Evolutionary conservation across 2,329 filamentous ascomycete species (phyloP).

Genomic region (Hypoxylon sp.): DNA sequence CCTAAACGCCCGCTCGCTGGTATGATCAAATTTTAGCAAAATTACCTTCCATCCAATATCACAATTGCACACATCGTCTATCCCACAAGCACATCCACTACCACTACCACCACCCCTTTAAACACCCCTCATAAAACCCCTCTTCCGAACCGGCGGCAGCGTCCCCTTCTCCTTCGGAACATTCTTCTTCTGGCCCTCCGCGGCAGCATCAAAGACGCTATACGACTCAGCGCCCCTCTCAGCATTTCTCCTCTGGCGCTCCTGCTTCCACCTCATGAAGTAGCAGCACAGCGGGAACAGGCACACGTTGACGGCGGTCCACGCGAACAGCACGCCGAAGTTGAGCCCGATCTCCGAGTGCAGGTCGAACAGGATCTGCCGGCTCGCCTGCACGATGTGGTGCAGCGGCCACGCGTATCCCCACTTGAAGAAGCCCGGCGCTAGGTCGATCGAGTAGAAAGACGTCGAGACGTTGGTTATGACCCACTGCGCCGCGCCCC

Average conservation of each 20-base stretch:
- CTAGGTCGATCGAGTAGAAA: conserved; percentile 73
- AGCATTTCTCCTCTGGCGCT: conserved; percentile 50
- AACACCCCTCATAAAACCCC: conserved; percentile 54
- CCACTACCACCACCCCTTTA: conserved; percentile 21
- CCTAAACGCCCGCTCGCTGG: conserved; percentile 21
- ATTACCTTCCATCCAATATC: not conserved
- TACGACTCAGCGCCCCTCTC: conserved; percentile 51
- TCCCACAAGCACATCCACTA: not conserved
- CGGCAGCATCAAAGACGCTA: conserved; percentile 46
- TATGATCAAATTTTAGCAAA: not conserved
- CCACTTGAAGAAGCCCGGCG: conserved; percentile 72
- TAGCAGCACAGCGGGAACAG: conserved; percentile 67
- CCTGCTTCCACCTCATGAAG: conserved; percentile 60
- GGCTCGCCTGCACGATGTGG: conserved; percentile 71
- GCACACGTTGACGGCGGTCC: conserved; percentile 66
- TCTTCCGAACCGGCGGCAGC: conserved; percentile 52
- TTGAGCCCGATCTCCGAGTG: conserved; percentile 72
- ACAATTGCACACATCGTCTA: not conserved
- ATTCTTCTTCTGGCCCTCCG: conserved; percentile 48
- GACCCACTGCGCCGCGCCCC: conserved; percentile 63
- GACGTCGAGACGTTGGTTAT: conserved; percentile 74
- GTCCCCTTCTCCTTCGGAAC: conserved; percentile 50
- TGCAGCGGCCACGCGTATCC: conserved; percentile 76
- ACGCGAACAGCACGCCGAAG: conserved; percentile 72
- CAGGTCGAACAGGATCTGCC: conserved; percentile 73